Evolutionary conservation across 805 yeast species (phyloP), one percentile per base, ranked within the genome.

Genomic region (Komagataella populi): DNA sequence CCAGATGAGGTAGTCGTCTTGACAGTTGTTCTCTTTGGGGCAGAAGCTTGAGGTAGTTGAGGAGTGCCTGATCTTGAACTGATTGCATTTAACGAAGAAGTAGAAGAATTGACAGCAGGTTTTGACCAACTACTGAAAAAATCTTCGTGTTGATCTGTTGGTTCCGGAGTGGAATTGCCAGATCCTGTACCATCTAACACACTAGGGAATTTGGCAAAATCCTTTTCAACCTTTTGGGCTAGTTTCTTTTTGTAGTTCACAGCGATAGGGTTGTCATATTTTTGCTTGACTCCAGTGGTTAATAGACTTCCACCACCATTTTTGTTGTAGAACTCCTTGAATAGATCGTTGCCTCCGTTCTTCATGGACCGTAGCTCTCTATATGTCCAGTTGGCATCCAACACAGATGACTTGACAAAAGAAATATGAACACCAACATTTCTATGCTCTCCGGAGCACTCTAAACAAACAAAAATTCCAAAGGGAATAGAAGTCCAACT

Each of bases 401-500:
- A 74, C 57, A 83, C 86, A 24, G 93, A 80, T 24, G 96, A 87
- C 65, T 89, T 87, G 53, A 93, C 98, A 71, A 93, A 93, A 44
- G 97, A 80, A 60, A 93, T 83, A 66, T 93, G 99, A 44, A 90
- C 97, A 54, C 99, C 99, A 69, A 93, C 69, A 66, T 89, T 89
- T 67, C 99, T 80, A 71, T 93, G 99, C 50, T 85, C 88, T 3
- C 98, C 90, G 51, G 96, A 86, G 67, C 99, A 93, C 66, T 93
- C 96, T 54, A 90, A 75, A 71, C 99, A 93, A 53, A 93, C 70
- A 64, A 90, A 78, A 50, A 90, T 86, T 52, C 97, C 99, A 67
- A 87, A 91, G 12, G 98, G 96, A 51, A 91, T 89, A 12, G 98
- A 91, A 3, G 99, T 87, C 99, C 99, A 93, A 0, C 98, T 88